phyloP scores from a whole-genome alignment of 768 basidiomycete genomes.

The Agaricus subrufescens region DNA sequence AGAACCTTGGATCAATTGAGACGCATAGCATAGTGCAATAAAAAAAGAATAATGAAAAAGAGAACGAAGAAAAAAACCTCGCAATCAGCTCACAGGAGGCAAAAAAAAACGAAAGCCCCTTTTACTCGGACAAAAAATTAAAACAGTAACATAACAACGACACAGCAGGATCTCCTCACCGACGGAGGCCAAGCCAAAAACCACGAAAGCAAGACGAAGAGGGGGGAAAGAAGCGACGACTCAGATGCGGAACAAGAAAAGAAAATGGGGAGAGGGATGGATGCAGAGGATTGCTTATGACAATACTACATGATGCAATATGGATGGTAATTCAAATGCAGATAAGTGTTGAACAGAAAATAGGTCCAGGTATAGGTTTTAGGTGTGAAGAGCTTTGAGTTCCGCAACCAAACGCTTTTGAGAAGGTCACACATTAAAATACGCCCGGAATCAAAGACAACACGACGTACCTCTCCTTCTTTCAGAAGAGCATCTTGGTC shows the following conservation, averaged over 20 bases:
- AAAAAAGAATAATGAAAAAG: no score
- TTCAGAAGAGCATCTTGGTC: conserved; percentile 41
- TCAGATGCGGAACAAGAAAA: conserved; percentile 2
- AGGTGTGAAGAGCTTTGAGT: conserved; percentile 40
- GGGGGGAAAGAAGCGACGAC: neutral
- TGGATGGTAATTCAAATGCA: conserved; percentile 1
- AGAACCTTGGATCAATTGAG: no score
- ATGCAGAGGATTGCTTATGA: conserved; percentile 10
- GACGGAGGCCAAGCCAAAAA: neutral
- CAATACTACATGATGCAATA: conserved; percentile 11
- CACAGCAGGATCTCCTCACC: conserved; percentile 3
- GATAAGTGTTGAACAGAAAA: neutral
- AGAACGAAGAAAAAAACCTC: neutral
- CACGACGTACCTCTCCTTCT: conserved; percentile 51
- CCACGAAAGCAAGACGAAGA: conserved; percentile 6
- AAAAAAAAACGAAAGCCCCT: conserved; percentile 5
- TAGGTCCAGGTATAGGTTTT: neutral
- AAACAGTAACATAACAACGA: neutral
- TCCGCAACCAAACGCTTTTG: conserved; percentile 60
- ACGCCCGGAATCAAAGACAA: neutral
- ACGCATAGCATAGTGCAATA: no score
- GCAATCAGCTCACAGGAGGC: neutral
- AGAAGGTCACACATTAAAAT: neutral
- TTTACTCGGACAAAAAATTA: conserved; percentile 1
- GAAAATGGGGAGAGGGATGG: neutral